Conservation (phyloP, 2,329 filamentous ascomycete genomes). For the Ceratocystis alfenasii region DNA sequence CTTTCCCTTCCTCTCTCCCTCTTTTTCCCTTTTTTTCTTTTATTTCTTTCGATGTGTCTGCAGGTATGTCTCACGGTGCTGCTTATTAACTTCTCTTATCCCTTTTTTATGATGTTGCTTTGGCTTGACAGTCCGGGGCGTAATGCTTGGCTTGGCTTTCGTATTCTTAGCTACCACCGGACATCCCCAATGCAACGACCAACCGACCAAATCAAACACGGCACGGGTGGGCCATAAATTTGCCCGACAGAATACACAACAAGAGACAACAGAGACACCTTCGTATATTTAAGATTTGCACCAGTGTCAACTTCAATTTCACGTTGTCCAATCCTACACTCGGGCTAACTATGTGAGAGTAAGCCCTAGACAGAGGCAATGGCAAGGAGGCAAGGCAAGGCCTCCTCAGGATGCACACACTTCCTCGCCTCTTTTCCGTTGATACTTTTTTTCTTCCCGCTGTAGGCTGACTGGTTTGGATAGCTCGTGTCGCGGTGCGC, state of each 20-base stretch:
- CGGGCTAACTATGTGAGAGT: not conserved
- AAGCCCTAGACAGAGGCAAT: not conserved
- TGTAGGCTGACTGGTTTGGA: too few species aligned
- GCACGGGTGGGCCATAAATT: not conserved
- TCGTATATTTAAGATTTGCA: slow-evolving; percentile 9
- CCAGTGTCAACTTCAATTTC: not conserved
- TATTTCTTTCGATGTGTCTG: not conserved
- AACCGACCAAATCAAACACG: not conserved
- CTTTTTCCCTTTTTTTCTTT: not conserved
- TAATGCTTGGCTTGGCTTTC: slow-evolving; percentile 3
- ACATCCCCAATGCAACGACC: not conserved
- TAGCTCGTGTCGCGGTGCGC: too few species aligned
- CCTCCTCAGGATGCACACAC: too few species aligned
- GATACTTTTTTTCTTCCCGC: too few species aligned
- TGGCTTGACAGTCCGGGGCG: not conserved
- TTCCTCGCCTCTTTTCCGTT: too few species aligned
- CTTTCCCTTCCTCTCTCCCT: not conserved
- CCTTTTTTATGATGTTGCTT: not conserved
- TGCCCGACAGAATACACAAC: not conserved
- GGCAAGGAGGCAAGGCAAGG: too few species aligned
- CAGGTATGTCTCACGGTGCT: not conserved
- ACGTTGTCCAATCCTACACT: not conserved
- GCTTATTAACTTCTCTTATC: not conserved
- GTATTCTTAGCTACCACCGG: slow-evolving; percentile 6
- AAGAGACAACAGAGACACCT: not conserved